These are phyloP conservation scores for Mrakia gelida DNA, from an alignment of 768 basidiomycete species.

Conservation along the genomic window DNA sequence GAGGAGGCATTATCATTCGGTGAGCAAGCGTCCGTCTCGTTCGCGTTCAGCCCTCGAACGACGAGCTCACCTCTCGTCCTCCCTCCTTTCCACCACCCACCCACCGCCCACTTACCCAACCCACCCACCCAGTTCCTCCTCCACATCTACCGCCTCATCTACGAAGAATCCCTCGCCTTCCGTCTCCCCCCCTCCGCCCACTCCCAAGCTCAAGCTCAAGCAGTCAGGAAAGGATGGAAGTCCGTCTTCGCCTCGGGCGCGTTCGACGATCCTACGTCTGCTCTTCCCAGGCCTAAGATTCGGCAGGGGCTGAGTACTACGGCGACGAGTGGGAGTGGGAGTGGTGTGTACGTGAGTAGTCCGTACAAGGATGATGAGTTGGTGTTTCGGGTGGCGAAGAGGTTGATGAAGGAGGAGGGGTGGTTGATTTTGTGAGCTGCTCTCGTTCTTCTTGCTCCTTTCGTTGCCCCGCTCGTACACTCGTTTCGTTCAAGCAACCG, in stretches of 20 bases:
- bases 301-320: background rate
- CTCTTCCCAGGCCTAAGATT: background rate
- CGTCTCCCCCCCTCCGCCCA: background rate
- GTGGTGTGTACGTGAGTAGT: background rate
- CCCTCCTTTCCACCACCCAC: too few species aligned
- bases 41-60: background rate
- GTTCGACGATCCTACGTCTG: background rate
- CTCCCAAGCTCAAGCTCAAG: background rate
- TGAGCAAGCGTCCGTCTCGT: background rate
- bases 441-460: too few species aligned
- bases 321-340: background rate
- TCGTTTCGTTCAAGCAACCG: too few species aligned
- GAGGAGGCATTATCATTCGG: conserved; percentile 27
- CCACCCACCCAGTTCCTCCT: conserved; percentile 18
- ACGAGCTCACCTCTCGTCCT: background rate
- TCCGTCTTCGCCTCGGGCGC: conserved; percentile 10
- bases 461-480: too few species aligned
- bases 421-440: conserved; percentile 26
- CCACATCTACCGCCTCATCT: conserved; percentile 29
- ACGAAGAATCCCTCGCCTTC: conserved; percentile 19
- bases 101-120: too few species aligned
- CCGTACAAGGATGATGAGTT: conserved; percentile 28
- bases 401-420: conserved; percentile 24
- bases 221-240: conserved; percentile 14
- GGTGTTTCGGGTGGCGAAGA: conserved; percentile 27